phyloP scores from a whole-genome alignment of 345 rosid species.

The Passiflora organensis region DNA sequence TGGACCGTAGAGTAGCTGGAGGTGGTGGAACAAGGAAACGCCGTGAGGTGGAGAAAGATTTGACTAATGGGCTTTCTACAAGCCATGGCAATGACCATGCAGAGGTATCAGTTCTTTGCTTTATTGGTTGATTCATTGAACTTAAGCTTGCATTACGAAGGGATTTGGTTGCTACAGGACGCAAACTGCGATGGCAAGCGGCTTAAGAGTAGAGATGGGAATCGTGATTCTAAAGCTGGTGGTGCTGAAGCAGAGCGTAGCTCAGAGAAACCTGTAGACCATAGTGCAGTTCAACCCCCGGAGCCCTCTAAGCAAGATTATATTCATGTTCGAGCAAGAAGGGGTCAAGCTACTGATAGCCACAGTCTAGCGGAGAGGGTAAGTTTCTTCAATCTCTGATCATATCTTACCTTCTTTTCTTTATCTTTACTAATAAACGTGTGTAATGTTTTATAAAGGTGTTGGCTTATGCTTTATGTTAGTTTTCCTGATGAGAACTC shows the following conservation, averaged over 20 bases:
- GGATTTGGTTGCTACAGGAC: conserved; percentile 15
- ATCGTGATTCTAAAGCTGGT: conserved; percentile 31
- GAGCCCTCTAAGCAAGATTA: conserved; percentile 77
- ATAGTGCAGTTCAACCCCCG: conserved; percentile 36
- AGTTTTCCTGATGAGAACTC: conserved; percentile 20
- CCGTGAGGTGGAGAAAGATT: conserved; percentile 43
- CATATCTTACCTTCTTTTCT: background rate
- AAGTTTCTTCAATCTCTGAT: conserved; percentile 36
- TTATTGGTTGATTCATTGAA: conserved; percentile 3
- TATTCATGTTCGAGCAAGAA: conserved; percentile 89
- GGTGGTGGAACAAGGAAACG: conserved; percentile 48
- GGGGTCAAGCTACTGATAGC: conserved; percentile 97
- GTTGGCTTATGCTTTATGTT: background rate
- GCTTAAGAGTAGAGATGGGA: conserved; percentile 49
- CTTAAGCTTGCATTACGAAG: background rate
- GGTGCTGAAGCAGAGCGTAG: conserved; percentile 33
- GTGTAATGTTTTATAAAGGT: background rate
- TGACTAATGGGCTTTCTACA: conserved; percentile 40
- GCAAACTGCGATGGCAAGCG: conserved; percentile 59
- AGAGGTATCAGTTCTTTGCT: conserved; percentile 27
- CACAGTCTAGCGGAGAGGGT: conserved; percentile 97
- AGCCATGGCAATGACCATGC: conserved; percentile 37
- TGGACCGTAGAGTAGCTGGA: conserved; percentile 32
- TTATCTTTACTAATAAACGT: background rate
- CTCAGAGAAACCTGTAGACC: conserved; percentile 48